phyloP scores from a whole-genome alignment of 2,329 filamentous ascomycete species.

The Dryadomyces quercus-mongolicae region DNA sequence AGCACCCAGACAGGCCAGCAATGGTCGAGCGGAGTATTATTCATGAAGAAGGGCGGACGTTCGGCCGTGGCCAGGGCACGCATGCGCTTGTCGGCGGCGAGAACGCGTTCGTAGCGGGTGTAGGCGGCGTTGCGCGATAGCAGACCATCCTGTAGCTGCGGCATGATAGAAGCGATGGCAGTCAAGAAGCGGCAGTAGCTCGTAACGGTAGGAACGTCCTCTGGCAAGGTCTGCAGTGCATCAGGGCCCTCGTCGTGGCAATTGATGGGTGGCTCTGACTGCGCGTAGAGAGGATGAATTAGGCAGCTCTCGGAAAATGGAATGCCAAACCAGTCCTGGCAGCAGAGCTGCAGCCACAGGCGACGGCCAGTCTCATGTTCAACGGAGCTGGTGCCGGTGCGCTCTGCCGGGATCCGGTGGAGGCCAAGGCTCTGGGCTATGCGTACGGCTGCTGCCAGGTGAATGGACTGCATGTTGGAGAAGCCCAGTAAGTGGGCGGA shows the following conservation, averaged over 20 bases:
- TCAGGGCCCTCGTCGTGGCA: constrained; percentile 19
- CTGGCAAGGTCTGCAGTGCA: constrained; percentile 6
- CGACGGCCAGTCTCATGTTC: constrained; percentile 21
- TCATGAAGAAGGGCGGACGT: constrained; percentile 17
- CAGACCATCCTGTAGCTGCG: constrained; percentile 20
- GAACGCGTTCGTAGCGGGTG: constrained; percentile 23
- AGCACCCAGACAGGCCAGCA: constrained; percentile 19
- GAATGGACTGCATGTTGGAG: constrained; percentile 32
- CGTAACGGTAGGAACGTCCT: constrained; percentile 14
- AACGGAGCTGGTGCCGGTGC: constrained; percentile 1
- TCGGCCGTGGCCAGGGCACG: constrained; percentile 20
- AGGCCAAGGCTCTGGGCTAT: constrained; percentile 35
- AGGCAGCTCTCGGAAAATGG: constrained; percentile 27
- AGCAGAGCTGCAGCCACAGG: constrained; percentile 24
- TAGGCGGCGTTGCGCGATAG: constrained; percentile 19
- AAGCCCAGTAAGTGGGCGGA: constrained; percentile 35
- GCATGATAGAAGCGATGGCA: constrained; percentile 22
- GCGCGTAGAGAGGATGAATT: constrained; percentile 23
- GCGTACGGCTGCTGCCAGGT: constrained; percentile 29
- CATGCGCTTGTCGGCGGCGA: constrained; percentile 21
- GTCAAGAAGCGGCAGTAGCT: constrained; percentile 19
- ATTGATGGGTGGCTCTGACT: constrained; percentile 20
- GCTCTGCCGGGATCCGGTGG: constrained; percentile 21
- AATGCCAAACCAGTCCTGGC: constrained; percentile 24
- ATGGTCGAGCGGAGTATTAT: constrained; percentile 16